Base-by-base conservation (phyloP, 371 early-diverging fungal genomes). In the Actinomortierella ambigua region DNA sequence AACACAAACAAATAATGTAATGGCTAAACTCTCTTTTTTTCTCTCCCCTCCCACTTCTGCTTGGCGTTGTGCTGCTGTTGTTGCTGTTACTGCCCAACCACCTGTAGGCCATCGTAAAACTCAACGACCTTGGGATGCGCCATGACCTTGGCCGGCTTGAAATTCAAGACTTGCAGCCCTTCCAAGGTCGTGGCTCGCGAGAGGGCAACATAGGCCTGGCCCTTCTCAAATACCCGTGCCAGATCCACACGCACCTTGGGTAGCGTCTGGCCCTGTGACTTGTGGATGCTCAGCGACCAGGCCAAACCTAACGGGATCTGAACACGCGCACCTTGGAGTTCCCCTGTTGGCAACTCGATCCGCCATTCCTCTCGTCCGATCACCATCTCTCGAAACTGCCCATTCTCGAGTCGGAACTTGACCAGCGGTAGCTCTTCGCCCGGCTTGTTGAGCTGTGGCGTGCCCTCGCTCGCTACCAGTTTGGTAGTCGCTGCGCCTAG, bases 121-220 rank as follows among this genome's bases (percentile, higher is more conserved):
- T 82, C 67, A n/a, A 82, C 59, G 0, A 91, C 94, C 49, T 81
- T 87, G 4, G 77, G 83, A 67, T 94, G 88, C 0, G 85, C 90
- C 82, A 82, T 87, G 15, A 94, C 88, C 54, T 85, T 87, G 20
- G 70, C 62, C 3, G 84, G 81, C n/a, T 79, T 47, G 69, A 92
- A 95, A 66, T 92, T 87, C 40, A 90, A 62, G 1, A 94, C 88
- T 70, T 92, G 90, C 20, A 91, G 68, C 0, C 82, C 68, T 0
- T 90, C 68, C 54, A 80, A 29, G 0, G 60, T 54, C 53, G 70
- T 80, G 1, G 69, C 82, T 42, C 89, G 62, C 24, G 81, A 80
- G 44, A 88, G 50, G 20, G 87, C 89, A 7, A 87, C 87, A 69
- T 89, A 89, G 3, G 81, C 85, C 68, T 86, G 87, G 4, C 89